Base-by-base conservation (phyloP, 441 rosid genomes). In the Eruca vesicaria region DNA sequence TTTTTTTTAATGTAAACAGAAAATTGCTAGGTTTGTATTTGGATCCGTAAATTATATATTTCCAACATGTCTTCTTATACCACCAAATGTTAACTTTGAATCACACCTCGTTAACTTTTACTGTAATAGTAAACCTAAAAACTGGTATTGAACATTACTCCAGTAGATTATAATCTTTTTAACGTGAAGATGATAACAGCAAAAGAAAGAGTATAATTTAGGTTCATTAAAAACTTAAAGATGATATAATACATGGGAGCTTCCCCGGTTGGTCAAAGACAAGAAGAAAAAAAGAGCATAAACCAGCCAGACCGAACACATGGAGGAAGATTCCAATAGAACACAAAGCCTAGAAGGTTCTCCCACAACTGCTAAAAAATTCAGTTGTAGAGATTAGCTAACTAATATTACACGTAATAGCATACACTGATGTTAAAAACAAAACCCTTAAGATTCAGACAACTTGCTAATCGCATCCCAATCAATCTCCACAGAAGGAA, bases 401-500 rank as follows among this genome's bases (percentile, higher is more conserved):
- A 66, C 71, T 69, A 76, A 15, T 7, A 45, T 1, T 21, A 76
- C 28, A 68, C 79, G 31, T 60, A 61, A 59, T 43, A 43, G 81
- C 28, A 52, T 53, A 73, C 41, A 60, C 57, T 29, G 8, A 18
- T 15, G 53, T 10, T 16, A 3, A 62, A 62, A 41, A 57, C 58
- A 45, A 55, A 36, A 9, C 55, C 19, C 60, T 36, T 50, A 52
- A 43, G 77, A 62, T 75, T 82, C 86, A 33, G 84, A 88, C 81
- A 72, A 84, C 79, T 83, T 86, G 75, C 88, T 85, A 70, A 74
- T 90, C 1, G 97, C 88, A 77, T 88, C 92, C 97, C 97, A 90
- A 63, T 93, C 98, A 31, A 90, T 93, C 83, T 93, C 97, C 80
- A 82, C 85, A 0, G 98, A 93, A 12, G 95, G 98, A 62, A 2